Evolutionary conservation across 805 yeast genomes (phyloP), one percentile per base, ranked within the genome.

Genomic region (Monosporozyma siamensis): DNA sequence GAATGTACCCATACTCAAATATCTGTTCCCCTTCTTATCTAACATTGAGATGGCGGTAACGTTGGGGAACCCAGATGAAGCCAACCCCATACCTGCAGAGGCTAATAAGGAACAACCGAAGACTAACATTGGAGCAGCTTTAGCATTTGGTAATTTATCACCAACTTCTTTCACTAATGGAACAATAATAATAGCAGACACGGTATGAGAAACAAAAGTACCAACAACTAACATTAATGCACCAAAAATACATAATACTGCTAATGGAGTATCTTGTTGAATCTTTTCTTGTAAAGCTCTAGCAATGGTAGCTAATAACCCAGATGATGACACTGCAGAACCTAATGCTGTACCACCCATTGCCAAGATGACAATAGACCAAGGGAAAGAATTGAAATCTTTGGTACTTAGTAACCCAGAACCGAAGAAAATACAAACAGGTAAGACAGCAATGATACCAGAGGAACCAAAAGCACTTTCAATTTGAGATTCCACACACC

Each of bases 341-440:
- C 98, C 98, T 38, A 90, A 70, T 1, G 95, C 92, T 43, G 90
- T 73, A 51, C 97, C 97, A 30, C 98, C 98, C 97, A 92, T 90
- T 9, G 97, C 97, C 48, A 90, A 70, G 37, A 89, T 78, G 14
- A 92, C 94, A 56, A 92, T 90, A 5, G 94, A 83, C 98, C 98
- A 90, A 21, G 95, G 86, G 64, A 90, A 90, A 59, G 86, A 85
- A 64, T 90, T 89, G 61, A 90, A 82, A 61, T 92, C 97, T 38
- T 85, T 83, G 1, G 89, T 79, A 5, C 84, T 72, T 46, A 90
- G 66, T 26, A 89, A 61, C 1, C 96, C 96, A 0, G 95, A 77
- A 11, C 96, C 97, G 58, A 90, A 90, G 58, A 92, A 82, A 25
- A 88, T 65, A 14, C 86, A 79, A 44, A 90, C 75, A 8, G 97